Evolutionary conservation across 371 early-diverging fungal genomes (phyloP).

Genomic region (Rhizomucor miehei): DNA sequence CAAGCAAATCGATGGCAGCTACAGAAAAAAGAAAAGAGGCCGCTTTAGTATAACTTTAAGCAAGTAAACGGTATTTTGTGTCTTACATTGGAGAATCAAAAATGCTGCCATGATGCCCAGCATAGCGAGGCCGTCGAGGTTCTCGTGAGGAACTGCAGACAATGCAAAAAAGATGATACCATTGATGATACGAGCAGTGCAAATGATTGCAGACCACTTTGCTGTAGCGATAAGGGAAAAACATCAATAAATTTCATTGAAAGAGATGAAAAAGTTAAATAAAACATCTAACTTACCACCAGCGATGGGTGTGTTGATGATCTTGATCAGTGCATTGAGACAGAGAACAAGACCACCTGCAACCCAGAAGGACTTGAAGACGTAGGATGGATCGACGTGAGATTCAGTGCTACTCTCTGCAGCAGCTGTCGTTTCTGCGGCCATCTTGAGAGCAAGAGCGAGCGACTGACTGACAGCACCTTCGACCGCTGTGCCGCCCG

Average conservation of each 20-base stretch:
- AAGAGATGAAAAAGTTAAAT: constrained; percentile 5
- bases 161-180: constrained; percentile 50
- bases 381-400: constrained; percentile 19
- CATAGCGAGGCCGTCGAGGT: constrained; percentile 41
- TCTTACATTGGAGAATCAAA: constrained; percentile 45
- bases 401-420: constrained; percentile 3
- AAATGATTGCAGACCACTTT: constrained; percentile 40
- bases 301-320: constrained; percentile 34
- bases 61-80: neutral
- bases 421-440: constrained; percentile 2
- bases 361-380: constrained; percentile 41
- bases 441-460: neutral
- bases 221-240: no score
- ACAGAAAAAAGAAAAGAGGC: constrained; percentile 5
- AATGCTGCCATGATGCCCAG: constrained; percentile 51
- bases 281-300: constrained; percentile 18
- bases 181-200: constrained; percentile 43
- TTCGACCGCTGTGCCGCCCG: constrained; percentile 1
- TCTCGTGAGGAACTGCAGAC: constrained; percentile 31
- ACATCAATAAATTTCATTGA: no score
- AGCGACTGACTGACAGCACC: constrained; percentile 12
- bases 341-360: constrained; percentile 38
- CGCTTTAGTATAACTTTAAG: no score
- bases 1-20: constrained; percentile 38
- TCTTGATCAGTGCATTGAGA: constrained; percentile 43